Conservation (phyloP, 129 eudicot genomes). For the Tanacetum coccineum region DNA sequence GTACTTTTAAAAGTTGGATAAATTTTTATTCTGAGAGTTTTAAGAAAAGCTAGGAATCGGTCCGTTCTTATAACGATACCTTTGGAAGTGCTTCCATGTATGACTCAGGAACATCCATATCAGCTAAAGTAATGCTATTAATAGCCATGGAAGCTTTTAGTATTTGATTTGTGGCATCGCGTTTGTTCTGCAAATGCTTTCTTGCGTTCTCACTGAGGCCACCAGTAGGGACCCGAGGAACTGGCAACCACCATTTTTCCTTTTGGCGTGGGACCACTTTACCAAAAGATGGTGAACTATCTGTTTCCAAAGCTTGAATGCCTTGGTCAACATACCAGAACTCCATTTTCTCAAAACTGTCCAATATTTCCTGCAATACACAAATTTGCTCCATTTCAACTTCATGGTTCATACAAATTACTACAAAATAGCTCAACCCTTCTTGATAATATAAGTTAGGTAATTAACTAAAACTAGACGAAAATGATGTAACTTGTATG, state of each 20-base stretch:
- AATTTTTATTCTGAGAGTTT: not conserved
- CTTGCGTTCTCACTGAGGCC: conserved; percentile 72
- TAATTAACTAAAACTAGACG: not conserved
- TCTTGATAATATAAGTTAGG: not conserved
- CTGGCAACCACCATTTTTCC: conserved; percentile 98
- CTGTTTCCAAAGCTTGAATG: conserved; percentile 48
- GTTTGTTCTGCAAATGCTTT: conserved; percentile 65
- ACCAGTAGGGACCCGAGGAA: conserved; percentile 78
- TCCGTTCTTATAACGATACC: conserved; percentile 37
- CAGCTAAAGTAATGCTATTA: conserved; percentile 64
- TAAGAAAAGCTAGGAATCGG: not conserved
- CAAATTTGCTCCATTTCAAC: conserved; percentile 5
- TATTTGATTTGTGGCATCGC: conserved; percentile 90
- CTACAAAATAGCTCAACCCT: not conserved
- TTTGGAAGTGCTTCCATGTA: conserved; percentile 79
- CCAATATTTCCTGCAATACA: conserved; percentile 64
- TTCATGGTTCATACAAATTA: no score
- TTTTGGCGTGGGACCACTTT: conserved; percentile 61
- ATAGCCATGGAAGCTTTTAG: conserved; percentile 94
- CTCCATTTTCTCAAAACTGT: conserved; percentile 56
- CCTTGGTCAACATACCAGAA: conserved; percentile 99
- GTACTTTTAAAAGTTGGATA: no score
- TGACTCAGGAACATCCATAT: conserved; percentile 77
- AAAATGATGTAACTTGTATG: not conserved
- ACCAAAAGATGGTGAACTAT: conserved; percentile 66